phyloP scores from a whole-genome alignment of 768 basidiomycete species.

The Rhodosporidiobolus odoratus region DNA sequence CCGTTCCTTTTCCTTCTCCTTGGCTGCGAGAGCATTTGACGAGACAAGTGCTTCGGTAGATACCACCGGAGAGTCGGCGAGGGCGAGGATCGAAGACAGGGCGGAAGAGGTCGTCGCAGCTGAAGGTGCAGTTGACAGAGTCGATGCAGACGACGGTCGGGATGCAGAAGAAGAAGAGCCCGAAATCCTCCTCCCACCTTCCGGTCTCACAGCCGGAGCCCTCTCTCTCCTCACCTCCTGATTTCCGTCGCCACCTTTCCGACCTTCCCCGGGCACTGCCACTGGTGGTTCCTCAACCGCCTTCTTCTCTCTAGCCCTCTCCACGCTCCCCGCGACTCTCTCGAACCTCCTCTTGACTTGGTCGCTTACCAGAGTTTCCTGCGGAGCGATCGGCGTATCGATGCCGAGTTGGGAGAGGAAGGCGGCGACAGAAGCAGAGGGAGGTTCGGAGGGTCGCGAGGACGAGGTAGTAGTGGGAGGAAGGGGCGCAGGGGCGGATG shows the following conservation, averaged over 20 bases:
- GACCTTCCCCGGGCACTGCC: too few species aligned
- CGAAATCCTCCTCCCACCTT: too few species aligned
- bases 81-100: slow-evolving; percentile 7
- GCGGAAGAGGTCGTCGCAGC: neutral
- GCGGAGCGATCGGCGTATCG: slow-evolving; percentile 2
- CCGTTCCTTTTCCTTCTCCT: neutral
- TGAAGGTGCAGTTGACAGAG: neutral
- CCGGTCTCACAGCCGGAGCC: too few species aligned
- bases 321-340: neutral
- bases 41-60: neutral
- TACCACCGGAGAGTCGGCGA: slow-evolving; percentile 10
- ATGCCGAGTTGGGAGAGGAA: slow-evolving; percentile 24
- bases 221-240: neutral
- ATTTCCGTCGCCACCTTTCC: neutral
- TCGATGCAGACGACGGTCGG: neutral
- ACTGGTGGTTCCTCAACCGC: neutral
- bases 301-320: neutral
- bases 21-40: neutral
- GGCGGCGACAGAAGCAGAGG: slow-evolving; percentile 3
- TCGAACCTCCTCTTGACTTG: neutral
- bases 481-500: neutral
- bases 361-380: neutral
- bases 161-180: too few species aligned
- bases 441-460: slow-evolving; percentile 8
- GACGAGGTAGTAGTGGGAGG: neutral